phyloP scores from a whole-genome alignment of 148 eudicot genomes.

The Beta vulgaris region DNA sequence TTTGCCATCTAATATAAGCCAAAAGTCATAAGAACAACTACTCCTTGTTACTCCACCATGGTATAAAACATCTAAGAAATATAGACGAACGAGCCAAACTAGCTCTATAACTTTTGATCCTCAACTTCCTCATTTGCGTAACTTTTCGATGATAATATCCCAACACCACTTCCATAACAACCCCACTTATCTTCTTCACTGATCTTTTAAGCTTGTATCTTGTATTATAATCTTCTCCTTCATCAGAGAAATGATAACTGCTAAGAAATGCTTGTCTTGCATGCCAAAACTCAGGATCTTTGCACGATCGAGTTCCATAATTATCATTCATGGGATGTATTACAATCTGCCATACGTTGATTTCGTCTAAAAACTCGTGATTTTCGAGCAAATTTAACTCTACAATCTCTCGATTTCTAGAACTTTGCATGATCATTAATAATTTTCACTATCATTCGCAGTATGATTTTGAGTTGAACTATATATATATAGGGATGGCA shows the following conservation, averaged over 20 bases:
- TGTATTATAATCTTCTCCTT: neutral
- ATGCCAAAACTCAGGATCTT: conserved; percentile 34
- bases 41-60: neutral
- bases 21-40: too few species aligned
- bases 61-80: conserved; percentile 24
- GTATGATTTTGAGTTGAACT: too few species aligned
- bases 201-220: conserved; percentile 19
- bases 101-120: conserved; percentile 6
- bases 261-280: conserved; percentile 33
- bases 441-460: too few species aligned
- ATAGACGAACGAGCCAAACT: conserved; percentile 20
- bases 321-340: conserved; percentile 31
- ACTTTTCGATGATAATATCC: conserved; percentile 21
- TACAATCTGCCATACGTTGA: conserved; percentile 31
- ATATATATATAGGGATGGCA: too few species aligned
- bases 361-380: conserved; percentile 11
- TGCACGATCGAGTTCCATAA: conserved; percentile 28
- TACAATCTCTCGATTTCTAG: conserved; percentile 8
- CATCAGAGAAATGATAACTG: conserved; percentile 26
- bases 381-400: conserved; percentile 17
- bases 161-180: conserved; percentile 10
- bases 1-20: too few species aligned
- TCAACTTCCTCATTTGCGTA: conserved; percentile 10
- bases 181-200: conserved; percentile 7
- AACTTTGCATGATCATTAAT: conserved; percentile 10